Percentiles rank a stretch among this genome's conserved stretches.
Evolutionary conservation across 768 basidiomycete genomes (phyloP).

Genomic region (Mycena polygramma): DNA sequence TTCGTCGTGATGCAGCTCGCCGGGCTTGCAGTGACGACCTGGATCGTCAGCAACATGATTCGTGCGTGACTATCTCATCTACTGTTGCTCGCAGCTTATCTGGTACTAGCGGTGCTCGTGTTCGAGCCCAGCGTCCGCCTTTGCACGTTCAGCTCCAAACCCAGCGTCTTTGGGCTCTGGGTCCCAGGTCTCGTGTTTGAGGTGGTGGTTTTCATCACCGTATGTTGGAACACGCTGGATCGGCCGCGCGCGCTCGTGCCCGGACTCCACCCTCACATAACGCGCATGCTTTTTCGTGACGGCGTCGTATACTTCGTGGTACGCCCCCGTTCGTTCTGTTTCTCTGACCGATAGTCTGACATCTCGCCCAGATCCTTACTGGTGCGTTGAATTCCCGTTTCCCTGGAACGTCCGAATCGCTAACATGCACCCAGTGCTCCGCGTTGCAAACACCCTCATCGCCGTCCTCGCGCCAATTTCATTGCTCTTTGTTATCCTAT

Average conservation of each 20-base stretch:
- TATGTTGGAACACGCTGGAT: slow-evolving; percentile 47
- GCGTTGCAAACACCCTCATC: slow-evolving; percentile 20
- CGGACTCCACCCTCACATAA: background rate
- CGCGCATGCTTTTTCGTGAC: slow-evolving; percentile 19
- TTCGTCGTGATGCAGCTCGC: slow-evolving; percentile 41
- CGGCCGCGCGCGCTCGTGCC: slow-evolving; percentile 32
- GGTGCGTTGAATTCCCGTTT: background rate
- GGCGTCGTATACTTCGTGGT: too few species aligned
- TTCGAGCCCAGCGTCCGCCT: slow-evolving; percentile 32
- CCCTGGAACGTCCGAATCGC: too few species aligned
- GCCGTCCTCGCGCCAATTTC: slow-evolving; percentile 23
- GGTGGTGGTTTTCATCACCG: slow-evolving; percentile 45
- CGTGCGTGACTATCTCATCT: slow-evolving; percentile 31
- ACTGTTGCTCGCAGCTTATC: background rate
- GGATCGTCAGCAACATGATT: slow-evolving; percentile 40
- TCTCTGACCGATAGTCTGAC: background rate
- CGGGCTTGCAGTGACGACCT: slow-evolving; percentile 37
- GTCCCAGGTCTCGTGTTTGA: slow-evolving; percentile 47
- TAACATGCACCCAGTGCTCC: background rate
- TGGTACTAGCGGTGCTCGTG: slow-evolving; percentile 3
- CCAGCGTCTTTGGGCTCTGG: slow-evolving; percentile 45
- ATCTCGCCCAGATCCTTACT: background rate
- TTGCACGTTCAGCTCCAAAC: slow-evolving; percentile 40
- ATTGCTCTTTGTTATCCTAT: slow-evolving; percentile 23
- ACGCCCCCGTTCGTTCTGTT: background rate